A percentile compares a stretch with the other conserved stretches of the same genome.
Conservation (phyloP, 805 yeast species). For the Starmerella potacharoeniae region DNA sequence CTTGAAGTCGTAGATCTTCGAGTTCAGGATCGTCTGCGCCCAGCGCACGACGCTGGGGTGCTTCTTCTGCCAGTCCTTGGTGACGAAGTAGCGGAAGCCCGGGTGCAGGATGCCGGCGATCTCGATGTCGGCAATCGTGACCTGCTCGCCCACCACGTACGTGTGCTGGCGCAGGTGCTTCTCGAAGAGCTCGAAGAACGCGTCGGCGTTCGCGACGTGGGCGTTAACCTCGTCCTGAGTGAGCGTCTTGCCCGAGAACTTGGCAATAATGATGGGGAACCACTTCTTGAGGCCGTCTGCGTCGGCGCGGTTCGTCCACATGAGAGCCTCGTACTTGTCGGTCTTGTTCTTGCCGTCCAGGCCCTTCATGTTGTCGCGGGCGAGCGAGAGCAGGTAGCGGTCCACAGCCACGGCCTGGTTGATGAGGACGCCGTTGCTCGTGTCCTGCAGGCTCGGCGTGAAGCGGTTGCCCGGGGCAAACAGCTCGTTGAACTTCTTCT, state of each 20-base stretch:
- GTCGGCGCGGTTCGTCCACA: slow-evolving; percentile 70
- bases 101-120: slow-evolving; percentile 40
- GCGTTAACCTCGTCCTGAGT: slow-evolving; percentile 56
- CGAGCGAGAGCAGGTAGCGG: slow-evolving; percentile 20
- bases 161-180: slow-evolving; percentile 48
- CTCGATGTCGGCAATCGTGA: slow-evolving; percentile 56
- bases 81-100: slow-evolving; percentile 34
- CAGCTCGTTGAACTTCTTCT: slow-evolving; percentile 12
- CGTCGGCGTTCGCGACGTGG: slow-evolving; percentile 30
- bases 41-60: slow-evolving; percentile 61
- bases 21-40: slow-evolving; percentile 43
- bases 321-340: slow-evolving; percentile 36
- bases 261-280: slow-evolving; percentile 43
- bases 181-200: slow-evolving; percentile 24
- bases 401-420: slow-evolving; percentile 22
- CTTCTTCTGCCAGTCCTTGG: slow-evolving; percentile 40
- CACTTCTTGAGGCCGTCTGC: slow-evolving; percentile 45
- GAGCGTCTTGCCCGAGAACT: slow-evolving; percentile 57
- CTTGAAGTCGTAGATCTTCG: slow-evolving; percentile 12
- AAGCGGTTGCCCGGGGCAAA: slow-evolving; percentile 16
- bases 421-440: slow-evolving; percentile 9
- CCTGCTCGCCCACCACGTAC: slow-evolving; percentile 59
- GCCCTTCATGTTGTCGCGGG: slow-evolving; percentile 18
- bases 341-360: slow-evolving; percentile 14
- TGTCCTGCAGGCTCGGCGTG: slow-evolving; percentile 20